These are phyloP conservation scores for Hypsizygus ulmarius DNA, from an alignment of 1,284 basidiomycete genomes.

Conservation along the genomic window DNA sequence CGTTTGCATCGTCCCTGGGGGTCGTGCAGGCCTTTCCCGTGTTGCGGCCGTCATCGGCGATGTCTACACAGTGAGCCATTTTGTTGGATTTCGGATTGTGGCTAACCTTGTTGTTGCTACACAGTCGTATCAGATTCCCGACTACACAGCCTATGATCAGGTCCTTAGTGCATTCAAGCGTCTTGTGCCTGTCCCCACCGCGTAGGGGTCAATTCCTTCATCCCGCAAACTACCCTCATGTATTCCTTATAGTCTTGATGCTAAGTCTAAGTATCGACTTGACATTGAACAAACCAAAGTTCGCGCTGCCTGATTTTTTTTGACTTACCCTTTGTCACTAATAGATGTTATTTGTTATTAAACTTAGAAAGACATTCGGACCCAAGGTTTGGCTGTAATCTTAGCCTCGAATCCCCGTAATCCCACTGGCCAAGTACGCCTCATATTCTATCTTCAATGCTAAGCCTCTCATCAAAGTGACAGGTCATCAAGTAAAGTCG, in stretches of 20 bases:
- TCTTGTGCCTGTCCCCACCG: constrained; percentile 86
- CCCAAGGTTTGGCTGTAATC: constrained; percentile 82
- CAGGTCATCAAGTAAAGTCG: constrained; percentile 43
- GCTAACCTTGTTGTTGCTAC: constrained; percentile 1
- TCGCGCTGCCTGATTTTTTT: constrained; percentile 2
- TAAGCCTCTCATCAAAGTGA: constrained; percentile 1
- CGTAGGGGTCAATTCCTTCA: constrained; percentile 44
- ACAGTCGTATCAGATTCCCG: constrained; percentile 81
- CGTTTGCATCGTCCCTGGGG: constrained; percentile 89
- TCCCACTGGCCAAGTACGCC: constrained; percentile 75
- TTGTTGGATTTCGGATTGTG: background rate
- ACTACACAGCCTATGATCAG: constrained; percentile 86
- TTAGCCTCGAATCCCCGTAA: constrained; percentile 91
- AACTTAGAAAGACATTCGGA: constrained; percentile 69
- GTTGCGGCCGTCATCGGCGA: constrained; percentile 89
- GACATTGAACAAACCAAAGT: constrained; percentile 75
- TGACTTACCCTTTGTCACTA: background rate
- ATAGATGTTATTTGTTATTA: background rate
- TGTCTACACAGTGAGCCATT: constrained; percentile 63
- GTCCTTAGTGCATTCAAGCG: constrained; percentile 86
- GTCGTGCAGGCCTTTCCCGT: constrained; percentile 83
- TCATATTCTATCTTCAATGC: background rate
- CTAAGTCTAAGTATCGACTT: constrained; percentile 50
- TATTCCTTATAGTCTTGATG: constrained; percentile 47
- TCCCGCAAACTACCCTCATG: background rate